Conservation (phyloP, 306 rosid genomes). For the Lathyrus oleraceus region DNA sequence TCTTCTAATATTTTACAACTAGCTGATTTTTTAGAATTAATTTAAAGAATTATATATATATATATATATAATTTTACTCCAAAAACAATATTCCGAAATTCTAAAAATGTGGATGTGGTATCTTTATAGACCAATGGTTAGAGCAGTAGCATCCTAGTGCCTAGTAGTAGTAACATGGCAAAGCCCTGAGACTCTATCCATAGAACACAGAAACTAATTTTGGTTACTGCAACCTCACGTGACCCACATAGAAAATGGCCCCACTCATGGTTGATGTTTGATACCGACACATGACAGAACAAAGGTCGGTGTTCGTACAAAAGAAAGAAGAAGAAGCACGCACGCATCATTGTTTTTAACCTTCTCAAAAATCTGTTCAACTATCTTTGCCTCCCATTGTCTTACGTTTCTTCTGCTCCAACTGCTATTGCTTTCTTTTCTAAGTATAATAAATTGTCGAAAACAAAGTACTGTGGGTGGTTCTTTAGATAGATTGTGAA, state of each 20-base stretch:
- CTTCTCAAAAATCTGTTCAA: conserved; percentile 24
- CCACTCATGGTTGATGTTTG: background rate
- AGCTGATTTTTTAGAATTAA: no score
- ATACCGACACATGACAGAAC: conserved; percentile 35
- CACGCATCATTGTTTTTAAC: conserved; percentile 34
- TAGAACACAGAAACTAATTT: background rate
- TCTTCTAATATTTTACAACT: no score
- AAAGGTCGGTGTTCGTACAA: conserved; percentile 25
- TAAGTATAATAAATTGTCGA: background rate
- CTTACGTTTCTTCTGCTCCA: conserved; percentile 16
- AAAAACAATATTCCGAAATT: no score
- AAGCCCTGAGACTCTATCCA: background rate
- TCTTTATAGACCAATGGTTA: background rate
- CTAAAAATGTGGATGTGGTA: background rate
- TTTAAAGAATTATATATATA: no score
- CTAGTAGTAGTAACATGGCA: background rate
- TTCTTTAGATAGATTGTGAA: background rate
- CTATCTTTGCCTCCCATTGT: conserved; percentile 25
- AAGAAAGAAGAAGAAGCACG: conserved; percentile 20
- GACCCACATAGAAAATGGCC: background rate
- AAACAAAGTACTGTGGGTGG: background rate
- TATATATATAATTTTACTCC: no score
- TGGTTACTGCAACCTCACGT: conserved; percentile 20
- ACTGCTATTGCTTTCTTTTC: background rate
- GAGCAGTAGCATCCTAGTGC: background rate